Percentiles rank a stretch among this genome's conserved stretches.
Conservation (phyloP, 495 filamentous ascomycete genomes). For the Penicillium robsamsonii region DNA sequence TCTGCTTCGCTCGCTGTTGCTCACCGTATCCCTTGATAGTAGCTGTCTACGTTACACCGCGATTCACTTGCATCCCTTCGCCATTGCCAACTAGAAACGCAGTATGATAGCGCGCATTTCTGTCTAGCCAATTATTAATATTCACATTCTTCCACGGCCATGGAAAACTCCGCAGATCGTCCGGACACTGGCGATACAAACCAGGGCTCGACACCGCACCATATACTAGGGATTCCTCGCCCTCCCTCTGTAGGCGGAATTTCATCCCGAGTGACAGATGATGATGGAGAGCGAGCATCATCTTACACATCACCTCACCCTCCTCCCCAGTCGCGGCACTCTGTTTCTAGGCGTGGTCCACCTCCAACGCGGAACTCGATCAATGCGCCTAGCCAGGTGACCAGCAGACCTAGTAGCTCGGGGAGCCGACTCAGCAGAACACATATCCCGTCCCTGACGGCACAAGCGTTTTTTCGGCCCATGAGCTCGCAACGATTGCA, state of each 20-base stretch:
- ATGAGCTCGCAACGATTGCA: conserved; percentile 97
- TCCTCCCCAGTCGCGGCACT: conserved; percentile 44
- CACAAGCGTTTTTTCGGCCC: conserved; percentile 88
- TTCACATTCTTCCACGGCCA: conserved; percentile 10
- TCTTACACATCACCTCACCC: conserved; percentile 43
- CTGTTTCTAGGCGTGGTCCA: conserved; percentile 50
- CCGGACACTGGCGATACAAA: conserved; percentile 30
- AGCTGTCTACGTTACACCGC: neutral
- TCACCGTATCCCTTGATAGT: neutral
- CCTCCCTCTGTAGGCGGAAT: conserved; percentile 58
- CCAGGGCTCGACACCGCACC: conserved; percentile 22
- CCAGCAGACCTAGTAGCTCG: conserved; percentile 59
- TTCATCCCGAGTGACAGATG: conserved; percentile 82
- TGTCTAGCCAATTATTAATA: conserved; percentile 15
- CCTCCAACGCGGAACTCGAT: conserved; percentile 40
- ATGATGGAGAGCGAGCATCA: conserved; percentile 48
- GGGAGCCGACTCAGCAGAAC: conserved; percentile 75
- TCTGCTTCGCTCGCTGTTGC: conserved; percentile 9
- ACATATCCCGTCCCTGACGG: conserved; percentile 85
- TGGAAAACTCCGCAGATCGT: conserved; percentile 30
- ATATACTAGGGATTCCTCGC: conserved; percentile 44
- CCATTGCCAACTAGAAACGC: conserved; percentile 2
- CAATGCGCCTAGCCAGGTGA: conserved; percentile 33
- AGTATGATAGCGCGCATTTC: conserved; percentile 25
- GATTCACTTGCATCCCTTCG: conserved; percentile 2